These are phyloP conservation scores for Thymus quinquecostatus DNA, from an alignment of 257 asterid species.

Conservation along the genomic window DNA sequence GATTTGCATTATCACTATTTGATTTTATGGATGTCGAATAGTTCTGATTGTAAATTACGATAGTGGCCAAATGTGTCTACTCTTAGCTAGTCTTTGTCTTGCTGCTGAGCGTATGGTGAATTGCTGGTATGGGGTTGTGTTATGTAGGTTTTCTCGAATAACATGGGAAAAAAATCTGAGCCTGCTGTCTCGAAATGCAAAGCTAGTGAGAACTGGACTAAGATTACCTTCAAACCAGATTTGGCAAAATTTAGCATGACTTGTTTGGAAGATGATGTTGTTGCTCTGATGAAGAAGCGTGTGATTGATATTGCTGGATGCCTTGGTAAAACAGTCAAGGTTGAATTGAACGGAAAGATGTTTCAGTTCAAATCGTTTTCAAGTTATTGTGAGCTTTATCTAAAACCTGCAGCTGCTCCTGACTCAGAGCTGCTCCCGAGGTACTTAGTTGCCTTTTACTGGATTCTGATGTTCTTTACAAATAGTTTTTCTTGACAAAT, in stretches of 20 bases:
- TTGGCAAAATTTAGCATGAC: constrained; percentile 84
- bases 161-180: constrained; percentile 86
- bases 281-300: constrained; percentile 92
- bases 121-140: not conserved
- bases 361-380: constrained; percentile 77
- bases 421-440: constrained; percentile 60
- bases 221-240: constrained; percentile 91
- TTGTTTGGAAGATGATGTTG: constrained; percentile 87
- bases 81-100: not conserved
- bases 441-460: constrained; percentile 34
- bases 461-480: not conserved
- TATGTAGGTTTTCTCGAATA: constrained; percentile 77
- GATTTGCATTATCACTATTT: no score
- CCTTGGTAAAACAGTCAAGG: constrained; percentile 89
- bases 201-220: constrained; percentile 88
- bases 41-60: no score
- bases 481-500: constrained; percentile 5
- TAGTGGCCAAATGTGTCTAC: not conserved
- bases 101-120: not conserved
- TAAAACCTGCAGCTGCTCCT: constrained; percentile 53
- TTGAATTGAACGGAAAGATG: constrained; percentile 73
- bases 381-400: constrained; percentile 78
- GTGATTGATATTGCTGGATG: constrained; percentile 93
- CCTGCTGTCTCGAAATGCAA: constrained; percentile 77
- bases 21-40: no score